phyloP scores from a whole-genome alignment of 225 moss, liverwort and hornwort species.

The Marchantia paleacea region DNA sequence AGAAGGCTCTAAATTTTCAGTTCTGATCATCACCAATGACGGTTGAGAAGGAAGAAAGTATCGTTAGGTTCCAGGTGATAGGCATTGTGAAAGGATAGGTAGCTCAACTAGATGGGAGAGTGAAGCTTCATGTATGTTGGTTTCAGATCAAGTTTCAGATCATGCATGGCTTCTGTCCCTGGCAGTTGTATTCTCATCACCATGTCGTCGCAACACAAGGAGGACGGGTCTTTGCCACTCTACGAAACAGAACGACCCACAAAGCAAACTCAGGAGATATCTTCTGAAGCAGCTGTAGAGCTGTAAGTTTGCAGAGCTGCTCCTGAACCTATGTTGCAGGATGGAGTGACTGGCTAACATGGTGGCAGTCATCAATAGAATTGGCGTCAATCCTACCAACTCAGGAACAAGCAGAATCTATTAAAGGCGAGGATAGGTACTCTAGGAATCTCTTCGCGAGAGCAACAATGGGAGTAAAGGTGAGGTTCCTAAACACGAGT shows the following conservation, averaged over 20 bases:
- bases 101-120: conserved; percentile 35
- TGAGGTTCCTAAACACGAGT: no score
- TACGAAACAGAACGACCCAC: background rate
- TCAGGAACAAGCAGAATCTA: background rate
- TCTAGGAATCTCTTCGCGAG: no score
- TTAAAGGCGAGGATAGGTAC: background rate
- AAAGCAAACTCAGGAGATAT: background rate
- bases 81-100: background rate
- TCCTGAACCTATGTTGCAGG: background rate
- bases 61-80: background rate
- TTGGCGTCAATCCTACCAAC: no score
- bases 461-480: no score
- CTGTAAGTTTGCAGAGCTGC: background rate
- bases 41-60: background rate
- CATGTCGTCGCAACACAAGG: conserved; percentile 41
- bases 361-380: no score
- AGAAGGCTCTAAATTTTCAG: background rate
- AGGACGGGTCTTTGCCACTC: conserved; percentile 36
- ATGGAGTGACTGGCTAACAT: background rate
- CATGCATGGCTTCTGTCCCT: conserved; percentile 32
- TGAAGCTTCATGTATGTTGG: conserved; percentile 34
- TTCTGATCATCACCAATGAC: background rate
- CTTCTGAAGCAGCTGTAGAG: background rate
- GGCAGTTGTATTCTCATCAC: conserved; percentile 39
- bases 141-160: conserved; percentile 34